Evolutionary conservation across 306 rosid genomes (phyloP).

Genomic region (Pachyrhizus erosus): DNA sequence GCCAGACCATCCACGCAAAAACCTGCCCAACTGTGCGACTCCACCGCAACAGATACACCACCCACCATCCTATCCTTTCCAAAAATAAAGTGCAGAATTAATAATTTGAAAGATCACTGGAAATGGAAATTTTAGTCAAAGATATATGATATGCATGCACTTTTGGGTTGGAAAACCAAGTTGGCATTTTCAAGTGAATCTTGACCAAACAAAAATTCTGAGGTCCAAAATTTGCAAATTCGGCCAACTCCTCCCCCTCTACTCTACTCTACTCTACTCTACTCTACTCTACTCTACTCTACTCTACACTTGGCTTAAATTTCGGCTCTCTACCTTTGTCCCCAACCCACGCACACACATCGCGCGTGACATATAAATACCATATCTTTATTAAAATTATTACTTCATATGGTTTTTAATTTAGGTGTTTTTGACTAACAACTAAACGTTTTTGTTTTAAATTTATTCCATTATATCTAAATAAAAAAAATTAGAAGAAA

Average conservation of each 20-base stretch:
- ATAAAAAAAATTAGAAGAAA: too few species aligned
- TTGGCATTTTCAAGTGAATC: not conserved
- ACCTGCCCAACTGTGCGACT: conserved; percentile 77
- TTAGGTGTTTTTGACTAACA: too few species aligned
- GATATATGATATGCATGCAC: not conserved
- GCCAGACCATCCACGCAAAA: conserved; percentile 80
- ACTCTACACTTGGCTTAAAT: too few species aligned
- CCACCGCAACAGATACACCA: conserved; percentile 76
- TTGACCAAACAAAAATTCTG: not conserved
- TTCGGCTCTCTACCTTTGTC: too few species aligned
- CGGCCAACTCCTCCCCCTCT: not conserved
- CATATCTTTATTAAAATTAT: too few species aligned
- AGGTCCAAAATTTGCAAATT: not conserved
- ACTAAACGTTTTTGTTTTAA: too few species aligned
- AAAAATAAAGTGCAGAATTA: not conserved
- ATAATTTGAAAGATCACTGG: not conserved
- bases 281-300: too few species aligned
- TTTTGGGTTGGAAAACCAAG: not conserved
- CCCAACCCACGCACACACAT: not conserved
- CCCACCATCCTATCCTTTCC: conserved; percentile 61
- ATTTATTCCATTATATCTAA: too few species aligned
- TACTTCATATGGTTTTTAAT: too few species aligned
- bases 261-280: too few species aligned
- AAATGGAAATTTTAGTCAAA: not conserved
- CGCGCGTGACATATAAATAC: not conserved